Evolutionary conservation across 225 moss, liverwort and hornwort genomes (phyloP).

Genomic region (Lunularia cruciata): DNA sequence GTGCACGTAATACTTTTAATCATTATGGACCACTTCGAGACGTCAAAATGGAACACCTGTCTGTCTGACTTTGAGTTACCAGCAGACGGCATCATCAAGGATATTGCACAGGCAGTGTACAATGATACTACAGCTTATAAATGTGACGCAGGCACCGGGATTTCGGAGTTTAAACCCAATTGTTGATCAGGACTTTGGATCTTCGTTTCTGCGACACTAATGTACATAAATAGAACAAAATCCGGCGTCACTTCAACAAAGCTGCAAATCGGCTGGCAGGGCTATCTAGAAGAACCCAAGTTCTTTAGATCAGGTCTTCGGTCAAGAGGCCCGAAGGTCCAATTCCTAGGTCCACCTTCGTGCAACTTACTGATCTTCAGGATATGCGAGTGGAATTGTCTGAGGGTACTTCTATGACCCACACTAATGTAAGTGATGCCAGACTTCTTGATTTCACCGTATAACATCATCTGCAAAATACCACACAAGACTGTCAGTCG

Average conservation of each 20-base stretch:
- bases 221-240: not conserved
- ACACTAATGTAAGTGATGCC: slow-evolving; percentile 93
- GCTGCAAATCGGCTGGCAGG: not conserved
- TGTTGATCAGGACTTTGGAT: not conserved
- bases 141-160: not conserved
- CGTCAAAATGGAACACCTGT: not conserved
- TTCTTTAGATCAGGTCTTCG: slow-evolving; percentile 2
- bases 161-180: not conserved
- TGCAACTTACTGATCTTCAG: slow-evolving; percentile 54
- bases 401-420: slow-evolving; percentile 87
- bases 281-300: not conserved
- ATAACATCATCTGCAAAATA: slow-evolving; percentile 61
- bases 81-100: not conserved
- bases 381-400: slow-evolving; percentile 63
- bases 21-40: not conserved
- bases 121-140: not conserved
- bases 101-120: slow-evolving; percentile 11
- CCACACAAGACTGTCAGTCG: not conserved
- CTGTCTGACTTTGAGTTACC: slow-evolving; percentile 2
- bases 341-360: slow-evolving; percentile 46
- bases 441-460: slow-evolving; percentile 65
- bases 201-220: not conserved
- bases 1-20: not conserved
- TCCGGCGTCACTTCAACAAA: not conserved
- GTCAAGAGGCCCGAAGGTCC: slow-evolving; percentile 56